Percentiles rank a stretch among this genome's conserved stretches.
phyloP scores from a whole-genome alignment of 1,139 yeast species.

The Pichia sp. region DNA sequence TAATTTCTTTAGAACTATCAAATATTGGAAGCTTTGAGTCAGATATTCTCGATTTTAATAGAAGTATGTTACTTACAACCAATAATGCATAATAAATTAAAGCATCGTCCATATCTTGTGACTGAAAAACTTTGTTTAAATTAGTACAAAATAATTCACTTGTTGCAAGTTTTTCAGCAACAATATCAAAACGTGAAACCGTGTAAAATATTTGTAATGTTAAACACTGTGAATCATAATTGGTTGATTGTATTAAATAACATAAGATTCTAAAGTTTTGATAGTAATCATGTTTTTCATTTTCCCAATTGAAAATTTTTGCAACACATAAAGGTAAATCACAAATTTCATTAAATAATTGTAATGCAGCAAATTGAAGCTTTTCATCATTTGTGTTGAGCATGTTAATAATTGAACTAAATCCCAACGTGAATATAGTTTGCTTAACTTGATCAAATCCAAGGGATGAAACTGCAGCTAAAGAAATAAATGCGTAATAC shows the following conservation, averaged over 20 bases:
- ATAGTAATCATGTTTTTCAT: constrained; percentile 15
- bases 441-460: constrained; percentile 21
- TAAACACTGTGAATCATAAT: constrained; percentile 10
- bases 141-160: constrained; percentile 28
- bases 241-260: constrained; percentile 8
- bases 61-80: not conserved
- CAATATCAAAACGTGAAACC: constrained; percentile 34
- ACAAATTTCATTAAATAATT: constrained; percentile 43
- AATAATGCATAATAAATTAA: constrained; percentile 7
- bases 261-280: constrained; percentile 33
- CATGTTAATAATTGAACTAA: constrained; percentile 35
- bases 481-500: constrained; percentile 20
- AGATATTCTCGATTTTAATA: not conserved
- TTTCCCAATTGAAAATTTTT: constrained; percentile 42
- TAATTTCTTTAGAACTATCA: not conserved
- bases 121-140: constrained; percentile 31
- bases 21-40: not conserved
- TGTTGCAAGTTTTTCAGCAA: constrained; percentile 33
- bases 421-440: constrained; percentile 36
- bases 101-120: constrained; percentile 29
- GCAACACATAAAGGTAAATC: constrained; percentile 41
- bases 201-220: constrained; percentile 9
- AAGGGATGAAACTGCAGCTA: constrained; percentile 25
- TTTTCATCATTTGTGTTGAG: constrained; percentile 33
- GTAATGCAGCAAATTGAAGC: constrained; percentile 44